phyloP scores from a whole-genome alignment of 2,329 filamentous ascomycete genomes.

The Ceratocystis lukuohia region DNA sequence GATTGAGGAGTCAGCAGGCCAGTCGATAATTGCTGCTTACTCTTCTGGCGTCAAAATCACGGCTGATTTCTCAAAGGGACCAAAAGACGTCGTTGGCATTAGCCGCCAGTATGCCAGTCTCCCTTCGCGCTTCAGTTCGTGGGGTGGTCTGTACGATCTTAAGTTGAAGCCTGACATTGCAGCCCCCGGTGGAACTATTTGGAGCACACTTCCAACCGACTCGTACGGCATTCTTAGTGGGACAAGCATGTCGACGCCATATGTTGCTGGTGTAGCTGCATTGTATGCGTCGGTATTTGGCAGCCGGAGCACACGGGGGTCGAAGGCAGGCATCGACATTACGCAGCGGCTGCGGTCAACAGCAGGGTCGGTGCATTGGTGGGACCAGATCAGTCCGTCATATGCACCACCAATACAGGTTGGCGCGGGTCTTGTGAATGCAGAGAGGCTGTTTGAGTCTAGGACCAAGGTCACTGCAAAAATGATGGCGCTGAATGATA shows the following conservation, averaged over 20 bases:
- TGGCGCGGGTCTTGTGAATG: conserved; percentile 37
- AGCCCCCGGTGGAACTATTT: conserved; percentile 37
- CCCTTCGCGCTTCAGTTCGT: conserved; percentile 36
- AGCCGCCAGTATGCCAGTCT: conserved; percentile 28
- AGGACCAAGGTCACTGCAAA: conserved; percentile 30
- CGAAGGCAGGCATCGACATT: conserved; percentile 12
- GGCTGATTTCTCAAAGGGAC: conserved; percentile 28
- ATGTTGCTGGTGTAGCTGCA: conserved; percentile 38
- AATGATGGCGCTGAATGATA: conserved; percentile 38
- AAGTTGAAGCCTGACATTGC: conserved; percentile 39
- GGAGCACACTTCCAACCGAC: conserved; percentile 35
- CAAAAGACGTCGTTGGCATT: conserved; percentile 24
- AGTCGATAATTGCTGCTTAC: conserved; percentile 24
- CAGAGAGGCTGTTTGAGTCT: conserved; percentile 32
- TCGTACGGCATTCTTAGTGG: conserved; percentile 37
- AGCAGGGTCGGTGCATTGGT: conserved; percentile 12
- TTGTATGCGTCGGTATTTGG: conserved; percentile 33
- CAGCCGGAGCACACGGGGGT: conserved; percentile 29
- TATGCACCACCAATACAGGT: conserved; percentile 25
- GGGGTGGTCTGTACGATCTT: conserved; percentile 40
- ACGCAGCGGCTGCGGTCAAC: conserved; percentile 14
- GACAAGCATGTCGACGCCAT: conserved; percentile 44
- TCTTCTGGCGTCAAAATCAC: conserved; percentile 27
- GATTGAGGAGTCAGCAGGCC: conserved; percentile 21
- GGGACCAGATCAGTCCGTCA: conserved; percentile 23